Conservation (phyloP, 495 filamentous ascomycete genomes). For the Neurospora sp. region DNA sequence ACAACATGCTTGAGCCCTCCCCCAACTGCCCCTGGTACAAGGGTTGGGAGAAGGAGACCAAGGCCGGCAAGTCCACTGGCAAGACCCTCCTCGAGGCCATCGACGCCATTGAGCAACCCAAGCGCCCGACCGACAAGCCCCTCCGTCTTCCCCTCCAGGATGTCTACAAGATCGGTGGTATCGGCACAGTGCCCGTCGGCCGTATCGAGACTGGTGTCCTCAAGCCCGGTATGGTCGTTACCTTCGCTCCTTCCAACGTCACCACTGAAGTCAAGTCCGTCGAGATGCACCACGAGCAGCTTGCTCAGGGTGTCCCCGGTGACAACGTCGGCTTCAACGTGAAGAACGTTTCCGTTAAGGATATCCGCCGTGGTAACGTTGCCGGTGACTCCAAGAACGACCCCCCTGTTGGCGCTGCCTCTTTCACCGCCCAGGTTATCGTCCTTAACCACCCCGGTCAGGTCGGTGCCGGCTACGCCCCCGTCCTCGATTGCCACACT, state of each 20-base stretch:
- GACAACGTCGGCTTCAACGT: slow-evolving; percentile 99
- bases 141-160: slow-evolving; percentile 99
- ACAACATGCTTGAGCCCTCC: slow-evolving; percentile 97
- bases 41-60: slow-evolving; percentile 99
- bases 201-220: slow-evolving; percentile 99
- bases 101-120: slow-evolving; percentile 86
- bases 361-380: slow-evolving; percentile 99
- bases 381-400: slow-evolving; percentile 99
- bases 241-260: slow-evolving; percentile 92
- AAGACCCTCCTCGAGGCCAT: slow-evolving; percentile 99
- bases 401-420: slow-evolving; percentile 77
- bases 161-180: slow-evolving; percentile 99
- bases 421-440: slow-evolving; percentile 99
- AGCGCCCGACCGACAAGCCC: slow-evolving; percentile 92
- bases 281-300: slow-evolving; percentile 99
- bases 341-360: slow-evolving; percentile 99
- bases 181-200: slow-evolving; percentile 98
- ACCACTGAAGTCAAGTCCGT: slow-evolving; percentile 99
- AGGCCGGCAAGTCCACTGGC: slow-evolving; percentile 76
- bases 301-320: slow-evolving; percentile 88
- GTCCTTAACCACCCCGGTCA: slow-evolving; percentile 99
- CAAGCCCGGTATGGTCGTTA: slow-evolving; percentile 95
- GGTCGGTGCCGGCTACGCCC: slow-evolving; percentile 97
- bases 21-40: slow-evolving; percentile 99
- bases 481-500: slow-evolving; percentile 98